Percentiles rank a stretch among this genome's conserved stretches.
These are phyloP conservation scores for Acanthamoeba healyi DNA, from an alignment of 208 protist genomes.

Conservation along the genomic window DNA sequence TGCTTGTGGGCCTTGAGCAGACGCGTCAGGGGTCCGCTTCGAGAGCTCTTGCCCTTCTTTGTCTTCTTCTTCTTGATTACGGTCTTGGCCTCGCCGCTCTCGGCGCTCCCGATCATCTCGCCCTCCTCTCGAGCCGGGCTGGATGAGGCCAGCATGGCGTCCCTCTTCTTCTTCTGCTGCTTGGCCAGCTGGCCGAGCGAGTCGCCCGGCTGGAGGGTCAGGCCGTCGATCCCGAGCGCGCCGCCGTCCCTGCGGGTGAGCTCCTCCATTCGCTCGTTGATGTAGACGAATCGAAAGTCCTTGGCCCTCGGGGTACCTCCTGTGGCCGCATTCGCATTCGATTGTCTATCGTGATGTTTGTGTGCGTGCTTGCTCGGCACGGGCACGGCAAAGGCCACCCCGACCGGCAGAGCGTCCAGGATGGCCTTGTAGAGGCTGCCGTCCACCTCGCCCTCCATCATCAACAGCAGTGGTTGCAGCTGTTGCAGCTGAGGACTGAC, in stretches of 20 bases:
- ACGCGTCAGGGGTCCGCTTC: background rate
- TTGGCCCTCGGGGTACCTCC: background rate
- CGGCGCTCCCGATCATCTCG: background rate
- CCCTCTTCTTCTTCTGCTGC: background rate
- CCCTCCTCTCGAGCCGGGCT: background rate
- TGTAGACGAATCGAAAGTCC: slow-evolving; percentile 53
- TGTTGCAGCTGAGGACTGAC: background rate
- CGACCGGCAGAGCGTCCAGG: background rate
- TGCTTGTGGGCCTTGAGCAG: slow-evolving; percentile 34
- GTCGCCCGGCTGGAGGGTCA: background rate
- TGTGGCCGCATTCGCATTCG: background rate
- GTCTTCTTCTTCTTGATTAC: background rate
- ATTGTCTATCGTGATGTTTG: background rate
- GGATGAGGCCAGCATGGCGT: background rate
- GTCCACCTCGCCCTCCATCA: background rate
- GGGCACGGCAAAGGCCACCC: slow-evolving; percentile 63
- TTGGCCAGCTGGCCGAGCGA: background rate
- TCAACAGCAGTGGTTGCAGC: background rate
- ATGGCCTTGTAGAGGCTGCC: slow-evolving; percentile 15
- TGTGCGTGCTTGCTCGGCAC: background rate
- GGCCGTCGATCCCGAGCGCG: background rate
- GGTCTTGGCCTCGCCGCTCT: background rate
- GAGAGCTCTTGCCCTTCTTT: background rate
- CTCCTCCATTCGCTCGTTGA: slow-evolving; percentile 21
- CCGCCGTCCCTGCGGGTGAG: background rate